Base-by-base conservation (phyloP, 139 green algal species). In the Coelastrella sp. region DNA sequence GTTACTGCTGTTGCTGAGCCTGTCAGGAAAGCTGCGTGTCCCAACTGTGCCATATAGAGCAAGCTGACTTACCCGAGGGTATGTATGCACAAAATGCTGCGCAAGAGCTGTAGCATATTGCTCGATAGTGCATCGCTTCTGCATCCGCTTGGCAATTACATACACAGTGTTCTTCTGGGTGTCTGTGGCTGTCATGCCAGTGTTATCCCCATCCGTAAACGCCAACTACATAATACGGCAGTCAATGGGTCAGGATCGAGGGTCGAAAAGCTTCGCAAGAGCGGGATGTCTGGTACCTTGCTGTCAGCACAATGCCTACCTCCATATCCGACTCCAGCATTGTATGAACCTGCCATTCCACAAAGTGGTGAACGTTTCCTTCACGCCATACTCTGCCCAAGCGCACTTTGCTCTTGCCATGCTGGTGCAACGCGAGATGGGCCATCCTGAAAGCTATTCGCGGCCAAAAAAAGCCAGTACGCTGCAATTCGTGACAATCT, bases 121-220 rank as follows among this genome's bases (percentile, higher is more conserved):
- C 92, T 99, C 98, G 3, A 95, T 80, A 2, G 92, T 94, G 92
- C 95, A 97, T 5, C 90, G 90, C 81, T 93, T 23, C 19, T n/a
- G 82, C 89, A 94, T 94, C 32, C 94, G 85, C 93, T 99, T 97
- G 2, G 97, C 97, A 1, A 99, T 91, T 13, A 96, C 95, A 85
- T 99, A 99, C 13, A 97, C 96, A 59, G 95, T 97, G 90, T 99
- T 99, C 90, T 99, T 99, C 92, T 97, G 95, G 4, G 97, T 99
- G 93, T 99, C 97, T 0, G 97, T 99, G 19, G 97, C 92, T 3
- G 97, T 99, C 80, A 88, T 87, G 22, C 95, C 97, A 0, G 79
- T 91, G 84, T 99, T 99, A 80, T 92, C 92, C 8, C 93, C 93
- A 7, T 95, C 92, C 5, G 75, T 86, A 89, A 95, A 99, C 0